phyloP scores from a whole-genome alignment of 345 rosid genomes.

The Eucalyptus cloeziana region DNA sequence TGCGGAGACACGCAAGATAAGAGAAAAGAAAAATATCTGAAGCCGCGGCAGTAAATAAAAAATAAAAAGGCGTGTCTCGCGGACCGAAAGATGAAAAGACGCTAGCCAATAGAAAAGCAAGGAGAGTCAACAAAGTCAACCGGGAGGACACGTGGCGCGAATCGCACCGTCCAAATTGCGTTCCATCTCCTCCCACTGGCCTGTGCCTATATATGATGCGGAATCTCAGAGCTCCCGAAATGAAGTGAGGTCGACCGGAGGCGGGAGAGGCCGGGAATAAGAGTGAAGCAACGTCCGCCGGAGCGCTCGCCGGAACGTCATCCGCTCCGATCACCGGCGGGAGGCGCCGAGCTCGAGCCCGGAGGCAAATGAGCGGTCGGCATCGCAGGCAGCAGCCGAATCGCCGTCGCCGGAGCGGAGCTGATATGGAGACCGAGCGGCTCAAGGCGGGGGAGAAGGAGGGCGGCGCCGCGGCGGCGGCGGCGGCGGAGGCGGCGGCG shows the following conservation, averaged over 20 bases:
- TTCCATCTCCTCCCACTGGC: neutral
- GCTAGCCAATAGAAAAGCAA: neutral
- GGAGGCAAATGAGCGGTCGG: neutral
- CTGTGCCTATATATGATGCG: neutral
- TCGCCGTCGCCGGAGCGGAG: neutral
- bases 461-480: neutral
- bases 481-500: neutral
- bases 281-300: neutral
- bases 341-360: neutral
- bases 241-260: neutral
- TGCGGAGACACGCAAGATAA: neutral
- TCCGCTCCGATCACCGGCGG: neutral
- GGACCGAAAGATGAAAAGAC: neutral
- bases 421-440: neutral
- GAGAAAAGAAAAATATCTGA: neutral
- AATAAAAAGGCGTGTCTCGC: neutral
- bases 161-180: neutral
- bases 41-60: neutral
- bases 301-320: neutral
- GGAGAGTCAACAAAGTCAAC: neutral
- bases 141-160: neutral
- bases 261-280: neutral
- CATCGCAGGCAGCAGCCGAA: neutral
- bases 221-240: neutral
- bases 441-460: neutral